These are phyloP conservation scores for Rosa hybrid DNA, from an alignment of 331 rosid species.

Conservation along the genomic window DNA sequence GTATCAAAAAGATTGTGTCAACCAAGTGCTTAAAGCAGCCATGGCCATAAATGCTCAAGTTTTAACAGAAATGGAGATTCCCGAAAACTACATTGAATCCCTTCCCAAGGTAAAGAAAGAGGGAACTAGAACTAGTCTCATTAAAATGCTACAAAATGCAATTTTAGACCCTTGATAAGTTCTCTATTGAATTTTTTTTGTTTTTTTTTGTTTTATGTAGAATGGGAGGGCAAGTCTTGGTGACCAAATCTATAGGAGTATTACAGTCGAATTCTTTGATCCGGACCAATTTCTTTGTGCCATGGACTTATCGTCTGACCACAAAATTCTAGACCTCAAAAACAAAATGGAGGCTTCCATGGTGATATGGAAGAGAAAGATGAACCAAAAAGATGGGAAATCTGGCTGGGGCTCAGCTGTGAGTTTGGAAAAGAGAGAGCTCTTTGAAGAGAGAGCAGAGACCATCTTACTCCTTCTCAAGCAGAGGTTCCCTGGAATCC, in stretches of 20 bases:
- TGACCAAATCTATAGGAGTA: constrained; percentile 72
- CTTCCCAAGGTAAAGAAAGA: constrained; percentile 76
- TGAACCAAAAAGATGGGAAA: constrained; percentile 90
- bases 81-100: constrained; percentile 89
- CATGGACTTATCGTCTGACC: constrained; percentile 88
- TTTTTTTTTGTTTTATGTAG: constrained; percentile 29
- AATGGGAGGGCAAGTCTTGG: constrained; percentile 98
- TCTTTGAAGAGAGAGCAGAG: constrained; percentile 97
- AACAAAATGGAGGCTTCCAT: constrained; percentile 93
- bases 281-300: constrained; percentile 81
- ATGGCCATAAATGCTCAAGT: constrained; percentile 98
- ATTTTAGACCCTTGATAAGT: background rate
- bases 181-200: background rate
- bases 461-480: constrained; percentile 83
- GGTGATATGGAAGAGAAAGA: constrained; percentile 93
- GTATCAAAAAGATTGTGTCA: constrained; percentile 94
- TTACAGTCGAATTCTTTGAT: constrained; percentile 88
- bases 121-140: background rate
- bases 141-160: background rate
- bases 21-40: constrained; percentile 98
- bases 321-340: constrained; percentile 87
- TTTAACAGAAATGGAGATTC: constrained; percentile 90
- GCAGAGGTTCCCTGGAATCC: constrained; percentile 87
- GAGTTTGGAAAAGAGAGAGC: constrained; percentile 90
- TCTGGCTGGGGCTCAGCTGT: constrained; percentile 95